phyloP scores from a whole-genome alignment of 2,329 filamentous ascomycete genomes.

The Nothomitra cinnamomea region DNA sequence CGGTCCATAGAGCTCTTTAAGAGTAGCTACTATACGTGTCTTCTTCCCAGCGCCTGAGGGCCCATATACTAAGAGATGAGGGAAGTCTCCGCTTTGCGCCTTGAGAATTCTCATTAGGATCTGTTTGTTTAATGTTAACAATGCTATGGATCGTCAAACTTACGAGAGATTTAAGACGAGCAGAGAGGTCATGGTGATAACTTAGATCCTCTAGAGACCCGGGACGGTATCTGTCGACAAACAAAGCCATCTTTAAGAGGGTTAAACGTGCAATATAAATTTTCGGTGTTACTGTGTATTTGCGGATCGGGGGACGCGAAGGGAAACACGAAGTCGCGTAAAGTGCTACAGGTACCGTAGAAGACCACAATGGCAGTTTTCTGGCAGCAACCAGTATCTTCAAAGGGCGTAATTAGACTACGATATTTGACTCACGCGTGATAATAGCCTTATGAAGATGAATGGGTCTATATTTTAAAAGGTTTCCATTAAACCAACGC shows the following conservation, averaged over 20 bases:
- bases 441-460: too few relatives aligned
- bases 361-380: neutral
- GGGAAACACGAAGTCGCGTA: slow-evolving; percentile 4
- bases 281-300: neutral
- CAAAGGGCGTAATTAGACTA: too few relatives aligned
- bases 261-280: neutral
- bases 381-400: too few relatives aligned
- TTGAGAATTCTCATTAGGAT: slow-evolving; percentile 20
- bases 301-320: neutral
- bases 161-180: slow-evolving; percentile 73
- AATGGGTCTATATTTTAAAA: too few relatives aligned
- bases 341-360: neutral
- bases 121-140: neutral
- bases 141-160: slow-evolving; percentile 14
- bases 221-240: slow-evolving; percentile 46
- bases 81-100: slow-evolving; percentile 95
- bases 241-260: slow-evolving; percentile 36
- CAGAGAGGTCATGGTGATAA: slow-evolving; percentile 80
- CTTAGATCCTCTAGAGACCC: slow-evolving; percentile 32
- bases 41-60: slow-evolving; percentile 96
- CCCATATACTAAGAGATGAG: slow-evolving; percentile 91
- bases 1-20: slow-evolving; percentile 87
- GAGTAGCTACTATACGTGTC: slow-evolving; percentile 83
- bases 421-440: too few relatives aligned
- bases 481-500: too few relatives aligned